phyloP scores from a whole-genome alignment of 2,329 filamentous ascomycete species.

The Neonectria sp. region DNA sequence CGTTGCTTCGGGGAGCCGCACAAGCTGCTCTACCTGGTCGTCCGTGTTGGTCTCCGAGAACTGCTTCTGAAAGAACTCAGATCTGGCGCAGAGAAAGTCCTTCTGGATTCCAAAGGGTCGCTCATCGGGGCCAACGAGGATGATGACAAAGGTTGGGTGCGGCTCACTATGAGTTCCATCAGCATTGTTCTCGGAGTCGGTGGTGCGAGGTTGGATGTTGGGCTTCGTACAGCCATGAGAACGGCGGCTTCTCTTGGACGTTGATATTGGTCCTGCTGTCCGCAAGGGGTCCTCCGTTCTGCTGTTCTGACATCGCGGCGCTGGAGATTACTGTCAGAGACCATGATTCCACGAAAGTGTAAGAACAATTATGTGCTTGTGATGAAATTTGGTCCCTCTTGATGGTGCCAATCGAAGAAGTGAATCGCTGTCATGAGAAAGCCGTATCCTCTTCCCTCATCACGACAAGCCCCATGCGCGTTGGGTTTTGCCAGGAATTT shows the following conservation, averaged over 20 bases:
- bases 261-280: constrained; percentile 27
- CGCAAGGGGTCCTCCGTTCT: constrained; percentile 23
- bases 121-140: constrained; percentile 67
- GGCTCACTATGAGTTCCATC: constrained; percentile 59
- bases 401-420: not conserved
- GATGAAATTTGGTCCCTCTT: not conserved
- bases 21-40: constrained; percentile 64
- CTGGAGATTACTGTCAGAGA: constrained; percentile 1
- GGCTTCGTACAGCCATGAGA: constrained; percentile 58
- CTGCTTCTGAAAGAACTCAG: constrained; percentile 62
- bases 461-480: not conserved
- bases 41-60: constrained; percentile 56
- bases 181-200: constrained; percentile 10
- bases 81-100: constrained; percentile 70
- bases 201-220: not conserved
- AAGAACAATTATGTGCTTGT: not conserved
- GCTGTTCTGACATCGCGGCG: constrained; percentile 37
- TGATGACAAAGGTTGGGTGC: constrained; percentile 69
- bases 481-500: not conserved
- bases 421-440: not conserved
- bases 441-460: constrained; percentile 1
- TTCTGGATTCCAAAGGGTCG: constrained; percentile 71
- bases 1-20: constrained; percentile 64
- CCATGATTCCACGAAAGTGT: not conserved
- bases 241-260: constrained; percentile 39